A percentile compares a stretch with the other conserved stretches of the same genome.
Evolutionary conservation across 441 rosid genomes (phyloP).

Genomic region (Erodium texanum): DNA sequence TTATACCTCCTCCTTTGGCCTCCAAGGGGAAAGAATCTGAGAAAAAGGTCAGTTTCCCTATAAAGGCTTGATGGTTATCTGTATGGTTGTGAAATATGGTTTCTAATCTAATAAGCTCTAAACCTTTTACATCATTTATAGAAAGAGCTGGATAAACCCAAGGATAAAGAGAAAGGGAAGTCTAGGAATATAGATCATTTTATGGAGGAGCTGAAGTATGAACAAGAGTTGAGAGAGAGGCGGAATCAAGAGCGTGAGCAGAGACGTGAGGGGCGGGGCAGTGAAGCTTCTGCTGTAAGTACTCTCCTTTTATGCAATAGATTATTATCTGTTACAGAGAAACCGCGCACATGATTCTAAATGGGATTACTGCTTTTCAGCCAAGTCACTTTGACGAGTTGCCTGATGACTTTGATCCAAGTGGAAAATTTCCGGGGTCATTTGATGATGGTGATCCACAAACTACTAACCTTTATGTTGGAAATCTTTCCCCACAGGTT

Average conservation of each 20-base stretch:
- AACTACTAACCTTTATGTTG: slow-evolving; percentile 95
- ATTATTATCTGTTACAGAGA: not conserved
- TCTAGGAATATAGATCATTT: slow-evolving; percentile 87
- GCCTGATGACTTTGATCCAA: slow-evolving; percentile 96
- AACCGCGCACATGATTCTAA: no score
- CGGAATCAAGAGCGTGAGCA: slow-evolving; percentile 89
- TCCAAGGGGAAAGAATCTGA: slow-evolving; percentile 81
- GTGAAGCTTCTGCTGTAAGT: slow-evolving; percentile 64
- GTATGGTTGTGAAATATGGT: slow-evolving; percentile 10
- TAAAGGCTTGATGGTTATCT: slow-evolving; percentile 6
- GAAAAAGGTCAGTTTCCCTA: slow-evolving; percentile 54
- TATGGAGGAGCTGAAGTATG: slow-evolving; percentile 98
- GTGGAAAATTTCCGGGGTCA: slow-evolving; percentile 88
- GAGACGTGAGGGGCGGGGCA: slow-evolving; percentile 67
- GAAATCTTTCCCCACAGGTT: slow-evolving; percentile 95
- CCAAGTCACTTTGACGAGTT: slow-evolving; percentile 91
- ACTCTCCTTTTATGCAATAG: slow-evolving; percentile 2
- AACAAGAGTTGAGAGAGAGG: slow-evolving; percentile 94
- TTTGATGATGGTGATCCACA: slow-evolving; percentile 99
- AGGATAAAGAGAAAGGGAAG: slow-evolving; percentile 85
- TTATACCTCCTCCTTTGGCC: slow-evolving; percentile 89
- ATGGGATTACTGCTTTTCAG: slow-evolving; percentile 34
- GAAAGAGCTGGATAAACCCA: slow-evolving; percentile 77
- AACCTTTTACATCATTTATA: slow-evolving; percentile 23
- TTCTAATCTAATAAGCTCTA: slow-evolving; percentile 6